phyloP scores from a whole-genome alignment of 164 flowering plant species.

The Annona squamosa region DNA sequence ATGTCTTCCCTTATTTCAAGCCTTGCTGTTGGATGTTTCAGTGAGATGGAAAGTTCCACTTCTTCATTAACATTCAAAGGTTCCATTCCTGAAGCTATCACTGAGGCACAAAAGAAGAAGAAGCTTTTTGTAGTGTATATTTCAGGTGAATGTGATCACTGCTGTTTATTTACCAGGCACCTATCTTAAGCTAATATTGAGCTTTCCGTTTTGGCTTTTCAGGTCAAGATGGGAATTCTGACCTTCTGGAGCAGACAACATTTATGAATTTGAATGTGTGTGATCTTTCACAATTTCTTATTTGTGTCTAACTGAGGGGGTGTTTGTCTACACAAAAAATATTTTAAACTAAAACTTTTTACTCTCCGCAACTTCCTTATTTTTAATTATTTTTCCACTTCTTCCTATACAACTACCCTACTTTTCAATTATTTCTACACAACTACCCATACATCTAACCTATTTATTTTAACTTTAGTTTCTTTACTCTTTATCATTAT shows the following conservation, averaged over 20 bases:
- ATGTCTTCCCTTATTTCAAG: neutral
- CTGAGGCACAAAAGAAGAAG: slow-evolving; percentile 56
- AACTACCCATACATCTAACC: too few species aligned
- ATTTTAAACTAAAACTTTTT: neutral
- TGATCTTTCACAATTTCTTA: neutral
- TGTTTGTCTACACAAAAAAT: neutral
- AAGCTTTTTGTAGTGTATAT: slow-evolving; percentile 67
- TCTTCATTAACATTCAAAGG: slow-evolving; percentile 50
- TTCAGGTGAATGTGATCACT: slow-evolving; percentile 37
- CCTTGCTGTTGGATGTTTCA: neutral
- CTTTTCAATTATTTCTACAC: too few species aligned
- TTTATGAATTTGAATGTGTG: slow-evolving; percentile 47
- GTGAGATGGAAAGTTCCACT: slow-evolving; percentile 57
- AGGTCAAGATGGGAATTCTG: slow-evolving; percentile 56
- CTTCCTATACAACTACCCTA: too few species aligned
- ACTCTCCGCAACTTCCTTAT: neutral
- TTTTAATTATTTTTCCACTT: neutral
- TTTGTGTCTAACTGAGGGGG: neutral
- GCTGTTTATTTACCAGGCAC: neutral
- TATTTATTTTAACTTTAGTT: too few species aligned
- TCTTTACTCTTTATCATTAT: too few species aligned
- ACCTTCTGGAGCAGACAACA: slow-evolving; percentile 37
- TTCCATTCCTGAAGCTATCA: slow-evolving; percentile 58
- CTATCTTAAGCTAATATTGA: neutral
- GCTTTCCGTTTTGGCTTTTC: slow-evolving; percentile 4